phyloP scores from a whole-genome alignment of 1,284 basidiomycete genomes.

The Cryptococcus hybrid region DNA sequence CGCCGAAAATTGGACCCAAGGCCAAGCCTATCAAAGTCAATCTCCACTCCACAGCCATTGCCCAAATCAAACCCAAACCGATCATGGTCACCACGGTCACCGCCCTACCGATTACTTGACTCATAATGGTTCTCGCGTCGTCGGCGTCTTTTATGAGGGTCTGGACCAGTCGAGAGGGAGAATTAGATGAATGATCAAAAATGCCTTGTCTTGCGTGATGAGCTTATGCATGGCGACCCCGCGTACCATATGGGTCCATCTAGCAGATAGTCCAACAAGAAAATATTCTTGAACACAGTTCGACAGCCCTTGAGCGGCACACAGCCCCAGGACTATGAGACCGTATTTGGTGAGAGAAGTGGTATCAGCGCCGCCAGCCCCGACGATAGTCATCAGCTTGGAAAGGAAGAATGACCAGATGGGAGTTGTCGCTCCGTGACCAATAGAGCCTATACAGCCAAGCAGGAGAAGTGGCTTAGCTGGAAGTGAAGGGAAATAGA shows the following conservation, averaged over 20 bases:
- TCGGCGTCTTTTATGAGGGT: conserved; percentile 86
- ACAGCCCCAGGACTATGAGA: conserved; percentile 61
- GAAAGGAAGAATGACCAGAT: conserved; percentile 89
- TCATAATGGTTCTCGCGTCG: conserved; percentile 77
- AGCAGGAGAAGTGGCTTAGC: conserved; percentile 66
- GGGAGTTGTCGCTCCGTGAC: conserved; percentile 80
- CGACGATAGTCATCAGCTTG: conserved; percentile 73
- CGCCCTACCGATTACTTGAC: conserved; percentile 69
- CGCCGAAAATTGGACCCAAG: conserved; percentile 78
- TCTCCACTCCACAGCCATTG: conserved; percentile 84
- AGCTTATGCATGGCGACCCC: conserved; percentile 60
- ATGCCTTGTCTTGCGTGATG: conserved; percentile 81
- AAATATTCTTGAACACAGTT: conserved; percentile 71
- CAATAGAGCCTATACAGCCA: conserved; percentile 65
- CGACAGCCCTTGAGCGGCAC: conserved; percentile 70
- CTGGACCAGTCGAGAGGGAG: conserved; percentile 67
- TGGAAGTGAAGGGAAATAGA: conserved; percentile 71
- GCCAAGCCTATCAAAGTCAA: conserved; percentile 87
- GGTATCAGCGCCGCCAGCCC: conserved; percentile 61
- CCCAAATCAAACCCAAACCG: conserved; percentile 78
- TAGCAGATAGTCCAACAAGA: conserved; percentile 70
- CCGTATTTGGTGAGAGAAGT: conserved; percentile 59
- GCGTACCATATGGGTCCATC: conserved; percentile 74
- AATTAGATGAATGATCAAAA: conserved; percentile 74
- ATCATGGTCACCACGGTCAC: conserved; percentile 79